phyloP scores from a whole-genome alignment of 495 filamentous ascomycete species.

The Pseudotulostoma volvatum region DNA sequence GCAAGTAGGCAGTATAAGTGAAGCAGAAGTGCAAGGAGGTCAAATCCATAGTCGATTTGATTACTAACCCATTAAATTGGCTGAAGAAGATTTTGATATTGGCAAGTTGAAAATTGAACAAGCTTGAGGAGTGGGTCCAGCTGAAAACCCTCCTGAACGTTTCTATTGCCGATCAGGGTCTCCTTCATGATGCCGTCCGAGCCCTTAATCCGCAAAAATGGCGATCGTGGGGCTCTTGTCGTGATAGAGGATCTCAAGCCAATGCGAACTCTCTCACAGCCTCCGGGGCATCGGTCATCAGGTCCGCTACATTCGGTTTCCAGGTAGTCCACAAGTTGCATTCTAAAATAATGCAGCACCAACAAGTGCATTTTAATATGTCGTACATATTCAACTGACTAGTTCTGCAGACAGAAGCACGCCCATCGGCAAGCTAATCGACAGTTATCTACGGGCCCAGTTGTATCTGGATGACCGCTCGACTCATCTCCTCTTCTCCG shows the following conservation, averaged over 20 bases:
- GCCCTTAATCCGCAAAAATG: neutral
- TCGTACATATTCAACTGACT: neutral
- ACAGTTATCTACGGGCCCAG: conserved; percentile 63
- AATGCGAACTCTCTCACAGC: conserved; percentile 56
- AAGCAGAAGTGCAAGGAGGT: neutral
- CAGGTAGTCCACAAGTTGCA: conserved; percentile 40
- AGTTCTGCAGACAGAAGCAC: conserved; percentile 57
- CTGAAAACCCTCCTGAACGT: too few relatives aligned
- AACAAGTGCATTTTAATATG: too few relatives aligned
- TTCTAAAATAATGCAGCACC: neutral
- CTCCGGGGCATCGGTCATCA: conserved; percentile 44
- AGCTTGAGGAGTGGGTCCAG: too few relatives aligned
- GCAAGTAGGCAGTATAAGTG: too few relatives aligned
- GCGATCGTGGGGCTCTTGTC: conserved; percentile 53
- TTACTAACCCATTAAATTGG: too few relatives aligned
- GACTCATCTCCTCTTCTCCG: conserved; percentile 89
- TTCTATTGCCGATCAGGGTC: too few relatives aligned
- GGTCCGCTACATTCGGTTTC: conserved; percentile 70
- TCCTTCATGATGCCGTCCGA: neutral
- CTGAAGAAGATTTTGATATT: too few relatives aligned
- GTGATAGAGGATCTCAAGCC: conserved; percentile 89
- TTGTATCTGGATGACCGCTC: conserved; percentile 73
- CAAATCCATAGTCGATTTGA: too few relatives aligned
- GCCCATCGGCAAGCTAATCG: conserved; percentile 78
- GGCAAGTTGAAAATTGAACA: too few relatives aligned